A percentile compares a stretch with the other conserved stretches of the same genome.
These are phyloP conservation scores for Salix brachista DNA, from an alignment of 345 rosid species.

Conservation along the genomic window DNA sequence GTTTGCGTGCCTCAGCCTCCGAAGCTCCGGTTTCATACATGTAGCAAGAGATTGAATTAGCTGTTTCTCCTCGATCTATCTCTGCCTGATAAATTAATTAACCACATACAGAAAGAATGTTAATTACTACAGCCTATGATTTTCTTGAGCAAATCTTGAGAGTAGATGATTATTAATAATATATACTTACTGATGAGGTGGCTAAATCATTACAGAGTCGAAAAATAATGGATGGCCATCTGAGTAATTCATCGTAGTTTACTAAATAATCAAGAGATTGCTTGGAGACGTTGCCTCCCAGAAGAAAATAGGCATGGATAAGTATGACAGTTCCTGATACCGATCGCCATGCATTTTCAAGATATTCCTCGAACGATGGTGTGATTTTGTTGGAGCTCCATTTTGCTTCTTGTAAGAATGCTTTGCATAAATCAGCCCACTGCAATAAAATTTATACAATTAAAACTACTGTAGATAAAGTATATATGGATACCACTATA, in stretches of 20 bases:
- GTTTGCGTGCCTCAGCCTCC: not conserved
- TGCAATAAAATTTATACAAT: not conserved
- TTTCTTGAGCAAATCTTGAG: not conserved
- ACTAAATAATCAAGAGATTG: conserved; percentile 20
- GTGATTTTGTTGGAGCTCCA: conserved; percentile 22
- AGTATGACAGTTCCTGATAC: conserved; percentile 26
- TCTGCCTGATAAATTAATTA: not conserved
- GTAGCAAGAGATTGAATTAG: not conserved
- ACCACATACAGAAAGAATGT: not conserved
- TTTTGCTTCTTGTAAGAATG: conserved; percentile 42
- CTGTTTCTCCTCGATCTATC: not conserved
- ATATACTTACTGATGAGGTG: conserved; percentile 37
- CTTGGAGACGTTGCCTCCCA: not conserved
- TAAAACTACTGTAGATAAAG: not conserved
- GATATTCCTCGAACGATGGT: conserved; percentile 41
- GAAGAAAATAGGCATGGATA: conserved; percentile 24
- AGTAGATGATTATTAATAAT: not conserved
- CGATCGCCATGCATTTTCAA: conserved; percentile 38
- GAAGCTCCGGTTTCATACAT: not conserved
- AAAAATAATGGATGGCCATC: conserved; percentile 32
- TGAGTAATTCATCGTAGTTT: conserved; percentile 27
- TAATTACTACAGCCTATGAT: too few species aligned
- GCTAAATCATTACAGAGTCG: conserved; percentile 39
- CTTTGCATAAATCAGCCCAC: conserved; percentile 45
- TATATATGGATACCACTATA: not conserved